phyloP scores from a whole-genome alignment of 2,329 filamentous ascomycete species.

The Penicillium capsulatum region DNA sequence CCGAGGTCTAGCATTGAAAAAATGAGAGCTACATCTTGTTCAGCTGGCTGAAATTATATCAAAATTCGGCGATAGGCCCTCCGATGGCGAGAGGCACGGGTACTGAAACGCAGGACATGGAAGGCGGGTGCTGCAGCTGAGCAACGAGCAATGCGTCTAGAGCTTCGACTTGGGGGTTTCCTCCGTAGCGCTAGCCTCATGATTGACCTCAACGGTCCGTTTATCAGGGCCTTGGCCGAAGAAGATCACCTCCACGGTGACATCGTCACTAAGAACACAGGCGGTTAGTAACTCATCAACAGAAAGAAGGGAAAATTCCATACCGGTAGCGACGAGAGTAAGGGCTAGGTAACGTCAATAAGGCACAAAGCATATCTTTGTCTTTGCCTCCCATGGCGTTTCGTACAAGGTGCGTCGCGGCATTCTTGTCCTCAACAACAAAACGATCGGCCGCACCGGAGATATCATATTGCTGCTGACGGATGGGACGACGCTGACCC shows the following conservation, averaged over 20 bases:
- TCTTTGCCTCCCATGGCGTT: conserved; percentile 94
- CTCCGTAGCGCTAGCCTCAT: conserved; percentile 70
- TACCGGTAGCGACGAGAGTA: conserved; percentile 89
- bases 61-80: too few species aligned
- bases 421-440: conserved; percentile 91
- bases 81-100: too few species aligned
- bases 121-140: too few species aligned
- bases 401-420: conserved; percentile 87
- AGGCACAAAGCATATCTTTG: conserved; percentile 84
- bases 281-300: conserved; percentile 8
- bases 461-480: conserved; percentile 86
- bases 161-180: conserved; percentile 49
- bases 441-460: conserved; percentile 68
- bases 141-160: not conserved
- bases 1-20: too few species aligned
- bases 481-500: conserved; percentile 77
- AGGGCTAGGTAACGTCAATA: conserved; percentile 85
- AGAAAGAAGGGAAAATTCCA: conserved; percentile 22
- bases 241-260: conserved; percentile 98
- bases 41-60: too few species aligned
- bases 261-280: conserved; percentile 66
- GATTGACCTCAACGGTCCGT: conserved; percentile 76
- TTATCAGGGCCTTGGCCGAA: conserved; percentile 77
- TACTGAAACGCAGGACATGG: too few species aligned
- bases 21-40: too few species aligned